Conservation (phyloP, 176 grass and related monocot genomes). For the Eremochloa ophiuroides region DNA sequence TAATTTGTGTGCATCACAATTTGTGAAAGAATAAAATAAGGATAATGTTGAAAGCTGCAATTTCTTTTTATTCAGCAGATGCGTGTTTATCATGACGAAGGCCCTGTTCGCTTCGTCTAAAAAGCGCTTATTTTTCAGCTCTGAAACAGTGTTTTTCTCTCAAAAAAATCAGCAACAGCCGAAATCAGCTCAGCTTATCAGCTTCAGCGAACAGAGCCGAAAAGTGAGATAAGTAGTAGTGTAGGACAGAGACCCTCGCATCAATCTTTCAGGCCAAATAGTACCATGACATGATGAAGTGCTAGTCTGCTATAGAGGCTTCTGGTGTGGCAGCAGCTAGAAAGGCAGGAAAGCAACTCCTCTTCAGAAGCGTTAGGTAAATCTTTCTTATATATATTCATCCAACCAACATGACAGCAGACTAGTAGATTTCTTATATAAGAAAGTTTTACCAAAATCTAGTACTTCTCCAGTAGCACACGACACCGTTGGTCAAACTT, state of each 20-base stretch:
- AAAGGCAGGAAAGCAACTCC: not conserved
- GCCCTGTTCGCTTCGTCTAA: too few species aligned
- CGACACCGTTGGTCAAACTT: not conserved
- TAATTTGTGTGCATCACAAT: not conserved
- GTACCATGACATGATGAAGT: not conserved
- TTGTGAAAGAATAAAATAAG: not conserved
- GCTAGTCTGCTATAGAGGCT: constrained; percentile 1
- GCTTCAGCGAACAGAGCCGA: too few species aligned
- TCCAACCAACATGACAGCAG: not conserved
- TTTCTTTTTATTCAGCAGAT: not conserved
- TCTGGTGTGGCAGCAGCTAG: not conserved
- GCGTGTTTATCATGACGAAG: constrained; percentile 6
- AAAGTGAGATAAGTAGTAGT: not conserved
- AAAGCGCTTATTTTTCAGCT: too few species aligned
- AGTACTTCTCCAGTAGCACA: too few species aligned
- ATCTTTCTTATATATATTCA: too few species aligned
- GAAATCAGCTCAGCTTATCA: too few species aligned
- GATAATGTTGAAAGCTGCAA: not conserved
- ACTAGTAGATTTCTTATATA: too few species aligned
- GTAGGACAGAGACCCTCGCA: not conserved
- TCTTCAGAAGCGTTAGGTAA: not conserved
- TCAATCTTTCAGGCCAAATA: not conserved
- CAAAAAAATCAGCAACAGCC: too few species aligned
- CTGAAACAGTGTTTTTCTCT: too few species aligned
- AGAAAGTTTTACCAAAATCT: too few species aligned